Evolutionary conservation across 495 filamentous ascomycete genomes (phyloP), one percentile per base, ranked within the genome.

Genomic region (Podospora australis): DNA sequence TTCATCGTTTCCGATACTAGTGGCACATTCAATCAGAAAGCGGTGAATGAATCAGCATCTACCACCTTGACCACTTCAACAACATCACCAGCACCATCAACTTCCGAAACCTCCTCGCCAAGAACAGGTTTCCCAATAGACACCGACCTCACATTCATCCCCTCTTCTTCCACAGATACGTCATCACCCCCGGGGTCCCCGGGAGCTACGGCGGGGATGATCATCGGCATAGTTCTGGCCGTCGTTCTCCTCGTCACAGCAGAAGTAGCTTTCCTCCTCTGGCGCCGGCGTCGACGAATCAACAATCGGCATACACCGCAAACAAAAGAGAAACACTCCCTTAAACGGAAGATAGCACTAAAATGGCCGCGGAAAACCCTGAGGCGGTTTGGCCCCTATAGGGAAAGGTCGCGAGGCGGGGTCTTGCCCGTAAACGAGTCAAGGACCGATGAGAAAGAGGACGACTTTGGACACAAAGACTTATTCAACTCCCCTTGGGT

Each of bases 241-340:
- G 47, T 55, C 20, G 46, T 35, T 6, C 17, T 43, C 1, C 6
- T 55, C 29, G 47, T 50, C 4, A 43, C 29, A 9, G 14, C 23
- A 14, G 52, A 50, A 22, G 42, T 55, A 3, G 28, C 20, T 6
- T 55, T 46, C 35, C 42, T 55, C 10, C 22, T 40, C 20, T 55
- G 52, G 52, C 36, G 52, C 28, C 21, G 52, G 23, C n/a, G n/a
- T n/a, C n/a, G n/a, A n/a, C n/a, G n/a, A n/a, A n/a, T n/a, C n/a
- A 48, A 44, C 32, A 36, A 40, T 39, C 29, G 39, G 49, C 49
- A n/a, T n/a, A n/a, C n/a, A n/a, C n/a, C n/a, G n/a, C n/a, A 36
- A 36, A 36, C 32, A 43, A 43, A 43, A 13, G 21, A n/a, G 40
- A 1, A 16, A 43, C 8, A 16, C 19, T n/a, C 32, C 14, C 14